phyloP scores from a whole-genome alignment of 768 basidiomycete genomes.

The Rhodotorula sphaerocarpa region DNA sequence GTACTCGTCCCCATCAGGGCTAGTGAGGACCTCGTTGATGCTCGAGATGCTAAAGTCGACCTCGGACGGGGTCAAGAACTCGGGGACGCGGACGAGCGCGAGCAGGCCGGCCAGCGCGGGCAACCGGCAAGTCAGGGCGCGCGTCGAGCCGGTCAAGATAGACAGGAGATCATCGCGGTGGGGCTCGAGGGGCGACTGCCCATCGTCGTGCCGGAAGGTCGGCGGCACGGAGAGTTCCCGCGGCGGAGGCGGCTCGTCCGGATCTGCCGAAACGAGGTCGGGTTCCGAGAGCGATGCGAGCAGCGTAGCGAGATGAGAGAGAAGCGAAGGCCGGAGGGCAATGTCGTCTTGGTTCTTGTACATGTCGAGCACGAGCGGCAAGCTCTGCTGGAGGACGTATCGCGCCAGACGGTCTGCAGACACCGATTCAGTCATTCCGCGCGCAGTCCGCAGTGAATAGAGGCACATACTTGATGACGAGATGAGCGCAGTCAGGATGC shows the following conservation, averaged over 20 bases:
- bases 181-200: conserved; percentile 15
- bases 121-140: conserved; percentile 47
- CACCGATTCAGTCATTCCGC: neutral
- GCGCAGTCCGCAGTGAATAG: neutral
- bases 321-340: conserved; percentile 23
- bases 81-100: conserved; percentile 57
- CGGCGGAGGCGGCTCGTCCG: neutral
- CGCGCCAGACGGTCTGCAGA: conserved; percentile 12
- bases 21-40: conserved; percentile 58
- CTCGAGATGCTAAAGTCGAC: conserved; percentile 69
- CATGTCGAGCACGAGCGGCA: conserved; percentile 17
- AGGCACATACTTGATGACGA: conserved; percentile 25
- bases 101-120: conserved; percentile 61
- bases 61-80: conserved; percentile 63
- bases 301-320: conserved; percentile 27
- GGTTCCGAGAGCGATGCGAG: conserved; percentile 16
- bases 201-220: neutral
- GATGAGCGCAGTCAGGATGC: conserved; percentile 55
- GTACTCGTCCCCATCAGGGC: conserved; percentile 26
- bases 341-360: conserved; percentile 31
- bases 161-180: conserved; percentile 45
- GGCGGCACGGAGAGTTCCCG: neutral
- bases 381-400: conserved; percentile 16
- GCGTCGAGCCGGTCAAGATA: conserved; percentile 52
- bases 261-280: neutral